Percentiles rank a stretch among this genome's conserved stretches.
Evolutionary conservation across 2,329 filamentous ascomycete genomes (phyloP).

Genomic region (Pseudodiploospora longispora): DNA sequence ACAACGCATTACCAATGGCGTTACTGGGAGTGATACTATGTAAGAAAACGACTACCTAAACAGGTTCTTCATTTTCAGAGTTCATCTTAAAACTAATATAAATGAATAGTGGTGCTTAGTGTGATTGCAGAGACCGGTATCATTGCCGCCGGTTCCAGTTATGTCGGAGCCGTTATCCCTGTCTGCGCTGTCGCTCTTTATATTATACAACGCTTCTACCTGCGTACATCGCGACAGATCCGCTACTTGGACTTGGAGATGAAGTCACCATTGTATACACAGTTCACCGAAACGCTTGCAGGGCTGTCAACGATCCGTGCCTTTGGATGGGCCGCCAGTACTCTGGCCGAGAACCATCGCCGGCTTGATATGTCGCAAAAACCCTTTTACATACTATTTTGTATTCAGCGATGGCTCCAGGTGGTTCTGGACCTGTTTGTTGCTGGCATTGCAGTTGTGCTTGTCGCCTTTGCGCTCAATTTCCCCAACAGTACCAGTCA

Average conservation of each 20-base stretch:
- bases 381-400: slow-evolving; percentile 45
- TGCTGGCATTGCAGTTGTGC: slow-evolving; percentile 29
- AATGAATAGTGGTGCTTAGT: no score
- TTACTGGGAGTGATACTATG: no score
- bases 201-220: slow-evolving; percentile 47
- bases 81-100: no score
- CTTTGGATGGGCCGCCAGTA: no score
- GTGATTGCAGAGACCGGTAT: no score
- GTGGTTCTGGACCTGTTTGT: slow-evolving; percentile 39
- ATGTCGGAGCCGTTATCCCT: slow-evolving; percentile 39
- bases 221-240: slow-evolving; percentile 52
- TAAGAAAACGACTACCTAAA: no score
- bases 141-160: no score
- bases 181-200: slow-evolving; percentile 38
- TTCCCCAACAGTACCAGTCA: no score
- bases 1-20: slow-evolving; percentile 29
- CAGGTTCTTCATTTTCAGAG: no score
- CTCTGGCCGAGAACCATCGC: not conserved
- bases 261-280: slow-evolving; percentile 41
- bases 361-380: slow-evolving; percentile 36
- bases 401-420: slow-evolving; percentile 44
- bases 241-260: slow-evolving; percentile 54
- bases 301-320: no score
- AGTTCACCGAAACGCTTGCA: no score
- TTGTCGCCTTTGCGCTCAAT: no score